Percentiles rank a stretch among this genome's conserved stretches.
These are phyloP conservation scores for Colletotrichum sp. DNA, from an alignment of 2,329 filamentous ascomycete genomes.

Conservation along the genomic window DNA sequence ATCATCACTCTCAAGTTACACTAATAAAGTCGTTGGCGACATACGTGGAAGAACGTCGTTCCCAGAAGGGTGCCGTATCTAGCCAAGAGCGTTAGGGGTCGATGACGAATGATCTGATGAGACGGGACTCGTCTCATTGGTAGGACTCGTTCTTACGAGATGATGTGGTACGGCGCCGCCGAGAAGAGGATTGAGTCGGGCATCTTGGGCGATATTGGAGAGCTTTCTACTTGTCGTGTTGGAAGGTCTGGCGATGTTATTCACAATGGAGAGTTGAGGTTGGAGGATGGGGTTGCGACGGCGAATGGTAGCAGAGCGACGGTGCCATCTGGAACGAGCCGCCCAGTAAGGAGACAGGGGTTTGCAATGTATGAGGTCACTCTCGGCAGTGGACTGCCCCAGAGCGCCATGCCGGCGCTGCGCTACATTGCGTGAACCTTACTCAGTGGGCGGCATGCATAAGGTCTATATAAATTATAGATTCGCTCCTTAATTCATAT, in stretches of 20 bases:
- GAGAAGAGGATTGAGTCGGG: slow-evolving; percentile 60
- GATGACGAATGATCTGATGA: background rate
- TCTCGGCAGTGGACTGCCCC: background rate
- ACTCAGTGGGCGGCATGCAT: background rate
- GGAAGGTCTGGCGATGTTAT: background rate
- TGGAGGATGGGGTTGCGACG: background rate
- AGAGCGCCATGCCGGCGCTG: background rate
- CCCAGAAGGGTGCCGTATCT: slow-evolving; percentile 91
- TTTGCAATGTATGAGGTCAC: slow-evolving; percentile 20
- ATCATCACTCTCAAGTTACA: background rate
- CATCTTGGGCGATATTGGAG: slow-evolving; percentile 40
- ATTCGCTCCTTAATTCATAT: background rate
- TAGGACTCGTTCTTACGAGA: slow-evolving; percentile 58
- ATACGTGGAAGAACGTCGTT: slow-evolving; percentile 82
- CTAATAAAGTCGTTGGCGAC: background rate
- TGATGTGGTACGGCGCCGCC: slow-evolving; percentile 75
- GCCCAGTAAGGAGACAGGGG: slow-evolving; percentile 9
- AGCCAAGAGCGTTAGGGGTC: slow-evolving; percentile 2
- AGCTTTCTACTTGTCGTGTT: background rate
- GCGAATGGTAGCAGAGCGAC: background rate
- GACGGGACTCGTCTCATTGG: background rate
- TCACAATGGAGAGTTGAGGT: background rate
- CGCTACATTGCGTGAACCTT: background rate
- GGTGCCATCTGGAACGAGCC: slow-evolving; percentile 2
- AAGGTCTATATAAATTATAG: background rate